Evolutionary conservation across 441 rosid genomes (phyloP).

Genomic region (Erysimum pusillum): DNA sequence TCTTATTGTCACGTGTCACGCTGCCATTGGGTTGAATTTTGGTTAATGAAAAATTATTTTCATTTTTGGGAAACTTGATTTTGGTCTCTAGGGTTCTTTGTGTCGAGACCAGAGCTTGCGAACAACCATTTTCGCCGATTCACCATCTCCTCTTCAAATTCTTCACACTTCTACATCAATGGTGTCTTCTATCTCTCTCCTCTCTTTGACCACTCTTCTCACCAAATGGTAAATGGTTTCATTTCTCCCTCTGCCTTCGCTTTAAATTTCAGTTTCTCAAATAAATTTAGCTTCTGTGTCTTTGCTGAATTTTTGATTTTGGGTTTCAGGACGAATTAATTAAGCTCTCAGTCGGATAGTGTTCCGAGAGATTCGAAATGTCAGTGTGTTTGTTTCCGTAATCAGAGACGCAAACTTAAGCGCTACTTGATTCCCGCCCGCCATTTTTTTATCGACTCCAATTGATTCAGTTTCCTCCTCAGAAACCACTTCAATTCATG

Average conservation of each 20-base stretch:
- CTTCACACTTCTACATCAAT: constrained; percentile 37
- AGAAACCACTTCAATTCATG: constrained; percentile 47
- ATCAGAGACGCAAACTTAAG: constrained; percentile 47
- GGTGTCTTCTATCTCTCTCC: constrained; percentile 40
- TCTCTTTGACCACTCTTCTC: constrained; percentile 33
- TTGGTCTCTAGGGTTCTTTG: too few relatives aligned
- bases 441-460: constrained; percentile 48
- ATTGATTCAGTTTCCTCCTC: constrained; percentile 49
- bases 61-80: too few relatives aligned
- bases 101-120: too few relatives aligned
- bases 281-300: not conserved
- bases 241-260: constrained; percentile 11
- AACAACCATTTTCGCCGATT: too few relatives aligned
- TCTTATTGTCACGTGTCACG: too few relatives aligned
- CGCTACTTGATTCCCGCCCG: constrained; percentile 50
- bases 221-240: constrained; percentile 41
- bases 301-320: constrained; percentile 28
- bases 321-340: constrained; percentile 57
- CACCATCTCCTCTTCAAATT: too few relatives aligned
- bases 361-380: constrained; percentile 35
- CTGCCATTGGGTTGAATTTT: too few relatives aligned
- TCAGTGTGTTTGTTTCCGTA: constrained; percentile 47
- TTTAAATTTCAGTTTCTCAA: not conserved
- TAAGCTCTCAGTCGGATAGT: constrained; percentile 40
- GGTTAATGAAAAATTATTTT: too few relatives aligned